These are phyloP conservation scores for Solanum aculeatissimum DNA, from an alignment of 305 asterid species.

Conservation along the genomic window DNA sequence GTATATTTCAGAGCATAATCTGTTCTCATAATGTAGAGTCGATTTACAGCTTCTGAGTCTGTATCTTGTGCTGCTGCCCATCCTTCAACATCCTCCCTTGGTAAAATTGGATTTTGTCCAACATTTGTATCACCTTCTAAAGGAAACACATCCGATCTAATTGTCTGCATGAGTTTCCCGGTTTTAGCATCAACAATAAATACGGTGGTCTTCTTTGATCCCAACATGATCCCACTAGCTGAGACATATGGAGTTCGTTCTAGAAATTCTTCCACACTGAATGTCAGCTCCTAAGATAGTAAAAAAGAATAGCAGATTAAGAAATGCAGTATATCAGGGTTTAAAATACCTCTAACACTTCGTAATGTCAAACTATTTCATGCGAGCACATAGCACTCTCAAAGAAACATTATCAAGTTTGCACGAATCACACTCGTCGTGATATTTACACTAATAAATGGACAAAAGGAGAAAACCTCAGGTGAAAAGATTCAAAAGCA, in stretches of 20 bases:
- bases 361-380: not conserved
- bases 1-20: conserved; percentile 64
- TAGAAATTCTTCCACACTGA: conserved; percentile 59
- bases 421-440: not conserved
- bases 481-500: not conserved
- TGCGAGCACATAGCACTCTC: not conserved
- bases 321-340: not conserved
- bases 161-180: conserved; percentile 50
- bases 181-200: conserved; percentile 63
- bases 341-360: not conserved
- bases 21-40: conserved; percentile 67
- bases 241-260: conserved; percentile 57
- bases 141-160: conserved; percentile 45
- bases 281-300: conserved; percentile 41
- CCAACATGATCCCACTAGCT: conserved; percentile 58
- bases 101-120: conserved; percentile 38
- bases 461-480: not conserved
- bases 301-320: not conserved
- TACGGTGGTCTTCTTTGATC: conserved; percentile 69
- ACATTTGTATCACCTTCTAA: conserved; percentile 16
- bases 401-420: not conserved
- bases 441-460: not conserved
- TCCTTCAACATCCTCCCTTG: conserved; percentile 27
- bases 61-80: conserved; percentile 33
- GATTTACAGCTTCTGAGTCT: conserved; percentile 29